These are phyloP conservation scores for Paecilomyces sp. DNA, from an alignment of 2,329 filamentous ascomycete genomes.

Conservation along the genomic window DNA sequence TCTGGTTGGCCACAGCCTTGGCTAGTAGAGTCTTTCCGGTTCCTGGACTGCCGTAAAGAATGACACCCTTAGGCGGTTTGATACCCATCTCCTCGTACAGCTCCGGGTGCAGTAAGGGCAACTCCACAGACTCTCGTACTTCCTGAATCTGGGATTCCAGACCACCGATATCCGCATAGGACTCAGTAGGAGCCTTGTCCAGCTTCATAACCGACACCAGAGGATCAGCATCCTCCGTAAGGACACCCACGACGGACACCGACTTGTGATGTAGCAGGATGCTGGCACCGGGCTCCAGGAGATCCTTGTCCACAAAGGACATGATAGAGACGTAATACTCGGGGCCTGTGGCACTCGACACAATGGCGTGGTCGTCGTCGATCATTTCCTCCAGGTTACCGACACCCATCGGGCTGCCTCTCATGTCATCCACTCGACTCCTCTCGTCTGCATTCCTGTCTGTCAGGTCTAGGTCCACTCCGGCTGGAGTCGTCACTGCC, in stretches of 20 bases:
- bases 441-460: slow-evolving; percentile 94
- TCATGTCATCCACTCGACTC: slow-evolving; percentile 93
- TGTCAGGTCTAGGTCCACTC: slow-evolving; percentile 64
- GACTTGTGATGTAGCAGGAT: slow-evolving; percentile 96
- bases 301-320: slow-evolving; percentile 99
- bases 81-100: slow-evolving; percentile 99
- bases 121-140: slow-evolving; percentile 91
- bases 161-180: slow-evolving; percentile 97
- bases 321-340: slow-evolving; percentile 99
- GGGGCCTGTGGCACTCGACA: slow-evolving; percentile 91
- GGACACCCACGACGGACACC: slow-evolving; percentile 92
- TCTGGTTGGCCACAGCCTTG: slow-evolving; percentile 97
- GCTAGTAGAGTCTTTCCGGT: slow-evolving; percentile 94
- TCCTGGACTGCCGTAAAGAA: slow-evolving; percentile 93
- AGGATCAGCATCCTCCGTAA: slow-evolving; percentile 94
- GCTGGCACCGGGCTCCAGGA: slow-evolving; percentile 91
- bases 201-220: slow-evolving; percentile 98
- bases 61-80: slow-evolving; percentile 98
- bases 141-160: slow-evolving; percentile 94
- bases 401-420: slow-evolving; percentile 96
- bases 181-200: slow-evolving; percentile 96
- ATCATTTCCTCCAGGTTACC: slow-evolving; percentile 98
- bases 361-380: slow-evolving; percentile 97
- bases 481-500: slow-evolving; percentile 46
- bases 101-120: slow-evolving; percentile 90